Evolutionary conservation across 1,284 basidiomycete genomes (phyloP).

Genomic region (Apiotrichum gamsii): DNA sequence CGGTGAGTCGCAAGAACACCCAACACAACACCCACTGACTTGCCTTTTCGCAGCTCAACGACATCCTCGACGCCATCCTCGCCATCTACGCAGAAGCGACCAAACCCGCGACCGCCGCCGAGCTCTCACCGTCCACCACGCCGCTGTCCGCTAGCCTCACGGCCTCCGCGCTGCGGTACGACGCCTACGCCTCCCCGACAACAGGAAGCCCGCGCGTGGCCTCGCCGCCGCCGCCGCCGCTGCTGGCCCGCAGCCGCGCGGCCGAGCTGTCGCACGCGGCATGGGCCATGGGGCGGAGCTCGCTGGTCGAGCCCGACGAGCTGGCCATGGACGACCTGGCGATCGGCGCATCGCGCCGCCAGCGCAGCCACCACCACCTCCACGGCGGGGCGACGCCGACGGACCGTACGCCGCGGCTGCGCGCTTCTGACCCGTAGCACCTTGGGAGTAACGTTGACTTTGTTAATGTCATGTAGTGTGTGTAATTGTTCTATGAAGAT

Average conservation of each 20-base stretch:
- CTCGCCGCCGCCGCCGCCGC: no score
- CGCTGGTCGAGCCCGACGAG: conserved; percentile 10
- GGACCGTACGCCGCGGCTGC: conserved; percentile 4
- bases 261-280: conserved; percentile 4
- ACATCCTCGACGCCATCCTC: conserved; percentile 23
- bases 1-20: conserved; percentile 10
- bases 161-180: conserved; percentile 17
- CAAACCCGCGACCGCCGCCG: neutral
- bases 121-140: neutral
- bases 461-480: no score
- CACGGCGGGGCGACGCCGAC: conserved; percentile 3
- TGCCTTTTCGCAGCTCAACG: conserved; percentile 17
- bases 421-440: neutral
- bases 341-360: no score
- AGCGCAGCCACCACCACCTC: neutral
- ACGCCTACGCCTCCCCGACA: conserved; percentile 17
- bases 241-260: conserved; percentile 4
- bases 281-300: conserved; percentile 14
- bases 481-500: no score
- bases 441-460: no score
- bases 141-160: conserved; percentile 1
- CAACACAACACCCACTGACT: no score
- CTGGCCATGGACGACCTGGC: conserved; percentile 5
- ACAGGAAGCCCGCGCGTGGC: neutral
- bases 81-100: conserved; percentile 9